Evolutionary conservation across 1,139 yeast genomes (phyloP).

Genomic region (Geotrichum citri-aurantii): DNA sequence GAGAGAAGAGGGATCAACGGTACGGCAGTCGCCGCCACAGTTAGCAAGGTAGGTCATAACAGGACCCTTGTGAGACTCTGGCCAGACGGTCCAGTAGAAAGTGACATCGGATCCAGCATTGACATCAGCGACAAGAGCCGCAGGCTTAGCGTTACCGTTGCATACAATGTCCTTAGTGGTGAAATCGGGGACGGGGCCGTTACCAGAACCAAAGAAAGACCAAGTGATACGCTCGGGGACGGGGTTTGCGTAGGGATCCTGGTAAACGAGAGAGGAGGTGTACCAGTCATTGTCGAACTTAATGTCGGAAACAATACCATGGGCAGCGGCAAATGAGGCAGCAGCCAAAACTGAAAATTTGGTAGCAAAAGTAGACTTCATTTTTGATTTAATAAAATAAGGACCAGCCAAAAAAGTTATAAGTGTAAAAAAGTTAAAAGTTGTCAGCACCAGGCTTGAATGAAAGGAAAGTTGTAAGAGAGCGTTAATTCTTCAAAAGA

Average conservation of each 20-base stretch:
- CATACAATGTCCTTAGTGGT: constrained; percentile 16
- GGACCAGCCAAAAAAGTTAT: neutral
- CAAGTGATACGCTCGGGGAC: constrained; percentile 13
- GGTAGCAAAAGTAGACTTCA: constrained; percentile 1
- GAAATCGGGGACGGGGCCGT: constrained; percentile 18
- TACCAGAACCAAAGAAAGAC: constrained; percentile 16
- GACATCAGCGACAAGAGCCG: constrained; percentile 9
- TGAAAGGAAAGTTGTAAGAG: neutral
- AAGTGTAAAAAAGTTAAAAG: neutral
- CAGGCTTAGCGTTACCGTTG: constrained; percentile 11
- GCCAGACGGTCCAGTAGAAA: constrained; percentile 18
- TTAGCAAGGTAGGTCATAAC: constrained; percentile 18
- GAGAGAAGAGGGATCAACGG: constrained; percentile 12
- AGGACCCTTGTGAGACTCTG: constrained; percentile 16
- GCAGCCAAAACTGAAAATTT: neutral
- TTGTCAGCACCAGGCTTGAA: neutral
- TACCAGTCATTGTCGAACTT: constrained; percentile 12
- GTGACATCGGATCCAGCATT: constrained; percentile 14
- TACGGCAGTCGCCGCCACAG: constrained; percentile 12
- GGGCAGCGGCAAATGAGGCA: constrained; percentile 12
- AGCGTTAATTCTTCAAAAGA: neutral
- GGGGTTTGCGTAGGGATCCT: constrained; percentile 7
- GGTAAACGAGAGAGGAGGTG: constrained; percentile 8
- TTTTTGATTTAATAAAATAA: neutral
- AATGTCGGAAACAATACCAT: constrained; percentile 17